These are phyloP conservation scores for Magnusiomyces suaveolens DNA, from an alignment of 1,139 yeast genomes.

Conservation along the genomic window DNA sequence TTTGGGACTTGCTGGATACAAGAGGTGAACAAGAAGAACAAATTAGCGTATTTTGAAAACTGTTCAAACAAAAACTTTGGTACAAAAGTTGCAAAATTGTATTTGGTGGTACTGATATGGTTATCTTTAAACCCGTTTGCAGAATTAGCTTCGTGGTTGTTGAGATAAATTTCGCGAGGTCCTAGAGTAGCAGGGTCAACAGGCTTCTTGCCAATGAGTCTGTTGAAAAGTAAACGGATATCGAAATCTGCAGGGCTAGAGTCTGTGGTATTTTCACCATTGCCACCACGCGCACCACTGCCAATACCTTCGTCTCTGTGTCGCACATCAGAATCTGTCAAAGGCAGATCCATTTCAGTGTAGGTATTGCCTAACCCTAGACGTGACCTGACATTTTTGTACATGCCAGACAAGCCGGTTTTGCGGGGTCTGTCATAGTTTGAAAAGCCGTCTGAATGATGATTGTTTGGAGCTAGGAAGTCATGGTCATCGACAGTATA, in stretches of 20 bases:
- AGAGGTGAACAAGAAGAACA: slow-evolving; percentile 88
- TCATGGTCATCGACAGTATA: slow-evolving; percentile 13
- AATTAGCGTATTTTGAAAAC: slow-evolving; percentile 91
- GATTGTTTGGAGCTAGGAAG: not conserved
- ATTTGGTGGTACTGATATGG: slow-evolving; percentile 93
- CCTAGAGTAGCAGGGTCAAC: slow-evolving; percentile 32
- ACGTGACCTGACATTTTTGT: slow-evolving; percentile 24
- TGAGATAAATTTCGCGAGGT: slow-evolving; percentile 65
- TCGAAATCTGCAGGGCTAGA: slow-evolving; percentile 40
- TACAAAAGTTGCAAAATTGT: slow-evolving; percentile 82
- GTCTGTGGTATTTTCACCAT: slow-evolving; percentile 12
- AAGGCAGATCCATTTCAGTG: slow-evolving; percentile 30
- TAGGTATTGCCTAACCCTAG: slow-evolving; percentile 27
- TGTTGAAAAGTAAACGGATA: slow-evolving; percentile 46
- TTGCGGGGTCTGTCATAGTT: slow-evolving; percentile 9
- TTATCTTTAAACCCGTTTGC: slow-evolving; percentile 61
- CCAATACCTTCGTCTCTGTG: slow-evolving; percentile 11
- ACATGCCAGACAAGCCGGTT: slow-evolving; percentile 24
- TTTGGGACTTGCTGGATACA: slow-evolving; percentile 93
- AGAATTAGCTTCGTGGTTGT: slow-evolving; percentile 47
- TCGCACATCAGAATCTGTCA: slow-evolving; percentile 22
- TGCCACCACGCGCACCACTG: slow-evolving; percentile 17
- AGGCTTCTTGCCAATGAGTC: slow-evolving; percentile 35
- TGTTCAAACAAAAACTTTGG: slow-evolving; percentile 95
- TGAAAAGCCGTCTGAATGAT: slow-evolving; percentile 6